Evolutionary conservation across 176 grass and related monocot species (phyloP).

Genomic region (Oryza brachyantha): DNA sequence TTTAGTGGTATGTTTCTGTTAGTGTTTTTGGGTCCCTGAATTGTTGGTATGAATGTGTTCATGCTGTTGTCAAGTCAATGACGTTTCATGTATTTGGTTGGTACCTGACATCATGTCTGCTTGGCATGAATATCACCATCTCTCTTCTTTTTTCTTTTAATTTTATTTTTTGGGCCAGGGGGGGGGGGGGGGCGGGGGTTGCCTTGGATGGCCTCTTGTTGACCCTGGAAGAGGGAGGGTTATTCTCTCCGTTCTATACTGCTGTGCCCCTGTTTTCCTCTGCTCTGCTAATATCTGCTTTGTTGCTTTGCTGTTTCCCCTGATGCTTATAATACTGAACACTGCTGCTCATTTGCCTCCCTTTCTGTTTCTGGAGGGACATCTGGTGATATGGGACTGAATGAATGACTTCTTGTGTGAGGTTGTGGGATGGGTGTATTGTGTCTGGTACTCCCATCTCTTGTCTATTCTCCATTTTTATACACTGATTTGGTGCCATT

Average conservation of each 20-base stretch:
- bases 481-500: background rate
- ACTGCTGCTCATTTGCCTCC: background rate
- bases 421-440: background rate
- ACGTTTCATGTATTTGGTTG: background rate
- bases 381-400: background rate
- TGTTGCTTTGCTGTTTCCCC: background rate
- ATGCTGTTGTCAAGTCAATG: background rate
- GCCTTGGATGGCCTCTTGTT: background rate
- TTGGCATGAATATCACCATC: background rate
- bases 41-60: background rate
- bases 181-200: too few relatives aligned
- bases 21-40: slow-evolving; percentile 11
- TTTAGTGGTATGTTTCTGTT: slow-evolving; percentile 65
- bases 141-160: too few relatives aligned
- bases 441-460: background rate
- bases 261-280: background rate
- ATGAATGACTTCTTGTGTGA: background rate
- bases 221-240: background rate
- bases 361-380: background rate
- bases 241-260: background rate
- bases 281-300: background rate
- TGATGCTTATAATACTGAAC: background rate
- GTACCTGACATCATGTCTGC: background rate
- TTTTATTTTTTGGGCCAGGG: too few relatives aligned
- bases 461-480: background rate